Evolutionary conservation across 140 eudicot species (phyloP).

Genomic region (Senecio squalidus): DNA sequence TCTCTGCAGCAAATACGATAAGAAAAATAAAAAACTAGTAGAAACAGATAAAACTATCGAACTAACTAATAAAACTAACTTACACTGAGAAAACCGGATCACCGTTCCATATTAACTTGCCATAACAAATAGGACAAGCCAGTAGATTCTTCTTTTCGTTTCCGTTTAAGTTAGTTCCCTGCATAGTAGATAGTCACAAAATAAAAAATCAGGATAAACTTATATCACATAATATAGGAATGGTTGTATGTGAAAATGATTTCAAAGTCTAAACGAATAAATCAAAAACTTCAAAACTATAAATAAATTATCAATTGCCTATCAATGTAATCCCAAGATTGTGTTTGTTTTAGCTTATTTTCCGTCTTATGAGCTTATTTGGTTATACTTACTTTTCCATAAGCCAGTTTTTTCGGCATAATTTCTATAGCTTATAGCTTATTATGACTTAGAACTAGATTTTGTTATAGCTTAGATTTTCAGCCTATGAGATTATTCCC

Average conservation of each 20-base stretch:
- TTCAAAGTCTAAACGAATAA: not conserved
- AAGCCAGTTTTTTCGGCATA: too few species aligned
- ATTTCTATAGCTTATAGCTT: too few species aligned
- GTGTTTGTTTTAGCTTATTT: too few species aligned
- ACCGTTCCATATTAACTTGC: slow-evolving; percentile 43
- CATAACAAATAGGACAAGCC: slow-evolving; percentile 84
- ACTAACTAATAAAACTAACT: slow-evolving; percentile 22
- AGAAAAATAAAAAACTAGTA: not conserved
- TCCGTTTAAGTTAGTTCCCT: slow-evolving; percentile 37
- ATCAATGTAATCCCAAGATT: not conserved
- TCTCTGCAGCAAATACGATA: slow-evolving; percentile 35
- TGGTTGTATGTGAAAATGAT: not conserved
- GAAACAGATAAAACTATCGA: not conserved
- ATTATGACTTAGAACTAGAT: too few species aligned
- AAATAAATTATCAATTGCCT: not conserved
- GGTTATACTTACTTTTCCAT: too few species aligned
- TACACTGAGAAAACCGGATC: slow-evolving; percentile 56
- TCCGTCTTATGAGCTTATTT: too few species aligned
- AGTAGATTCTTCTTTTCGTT: slow-evolving; percentile 32
- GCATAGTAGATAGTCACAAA: not conserved
- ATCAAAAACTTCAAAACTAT: not conserved
- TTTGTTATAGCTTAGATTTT: too few species aligned
- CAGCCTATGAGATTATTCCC: too few species aligned
- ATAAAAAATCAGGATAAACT: not conserved
- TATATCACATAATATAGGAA: not conserved